Evolutionary conservation across 176 grass and related monocot species (phyloP).

Genomic region (Chloris gayana): DNA sequence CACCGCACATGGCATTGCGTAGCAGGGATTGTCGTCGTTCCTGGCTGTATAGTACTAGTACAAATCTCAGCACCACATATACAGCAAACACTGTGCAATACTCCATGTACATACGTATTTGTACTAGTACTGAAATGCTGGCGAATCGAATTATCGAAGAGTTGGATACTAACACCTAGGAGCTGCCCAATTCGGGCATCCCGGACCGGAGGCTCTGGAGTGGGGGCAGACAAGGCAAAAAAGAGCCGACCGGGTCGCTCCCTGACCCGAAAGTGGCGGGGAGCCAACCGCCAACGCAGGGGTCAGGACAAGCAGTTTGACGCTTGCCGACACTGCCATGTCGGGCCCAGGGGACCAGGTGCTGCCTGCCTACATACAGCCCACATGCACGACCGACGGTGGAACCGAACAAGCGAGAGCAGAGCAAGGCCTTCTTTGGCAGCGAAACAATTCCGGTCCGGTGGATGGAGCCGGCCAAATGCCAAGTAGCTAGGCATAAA

Average conservation of each 20-base stretch:
- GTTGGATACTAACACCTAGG: too few species aligned
- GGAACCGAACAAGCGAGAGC: too few species aligned
- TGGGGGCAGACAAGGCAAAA: background rate
- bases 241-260: background rate
- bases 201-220: too few species aligned
- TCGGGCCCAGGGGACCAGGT: background rate
- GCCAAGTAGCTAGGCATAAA: background rate
- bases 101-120: too few species aligned
- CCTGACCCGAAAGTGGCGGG: background rate
- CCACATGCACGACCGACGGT: background rate
- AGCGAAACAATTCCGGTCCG: background rate
- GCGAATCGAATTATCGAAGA: too few species aligned
- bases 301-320: conserved; percentile 21
- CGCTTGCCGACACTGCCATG: background rate
- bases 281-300: background rate
- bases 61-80: too few species aligned
- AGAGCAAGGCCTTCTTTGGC: background rate
- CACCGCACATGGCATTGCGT: too few species aligned
- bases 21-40: too few species aligned
- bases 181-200: background rate
- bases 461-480: too few species aligned
- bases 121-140: too few species aligned
- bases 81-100: too few species aligned
- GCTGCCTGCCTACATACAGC: background rate
- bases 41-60: too few species aligned